These are phyloP conservation scores for Pichia deserticola DNA, from an alignment of 805 yeast genomes.

Conservation along the genomic window DNA sequence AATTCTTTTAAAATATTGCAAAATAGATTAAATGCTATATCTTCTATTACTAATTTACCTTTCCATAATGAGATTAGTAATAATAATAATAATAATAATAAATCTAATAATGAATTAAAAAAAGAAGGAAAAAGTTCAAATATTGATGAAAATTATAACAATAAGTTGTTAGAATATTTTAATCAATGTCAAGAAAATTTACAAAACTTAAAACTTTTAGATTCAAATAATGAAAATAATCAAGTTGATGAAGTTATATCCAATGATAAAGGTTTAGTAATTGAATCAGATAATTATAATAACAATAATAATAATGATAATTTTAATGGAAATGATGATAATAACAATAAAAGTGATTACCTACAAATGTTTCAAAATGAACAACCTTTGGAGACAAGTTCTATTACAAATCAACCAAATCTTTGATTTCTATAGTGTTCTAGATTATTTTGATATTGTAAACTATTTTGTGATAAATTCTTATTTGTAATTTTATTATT, in stretches of 20 bases:
- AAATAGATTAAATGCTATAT: slow-evolving; percentile 61
- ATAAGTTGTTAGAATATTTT: slow-evolving; percentile 37
- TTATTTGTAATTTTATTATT: slow-evolving; percentile 21
- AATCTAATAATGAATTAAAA: slow-evolving; percentile 1
- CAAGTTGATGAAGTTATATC: neutral
- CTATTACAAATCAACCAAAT: slow-evolving; percentile 10
- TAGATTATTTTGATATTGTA: slow-evolving; percentile 65
- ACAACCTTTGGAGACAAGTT: slow-evolving; percentile 14
- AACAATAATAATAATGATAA: neutral
- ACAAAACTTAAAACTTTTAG: slow-evolving; percentile 10
- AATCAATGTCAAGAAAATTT: slow-evolving; percentile 38
- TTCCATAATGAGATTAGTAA: slow-evolving; percentile 18
- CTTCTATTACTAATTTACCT: slow-evolving; percentile 29
- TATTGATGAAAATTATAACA: slow-evolving; percentile 7
- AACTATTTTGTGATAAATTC: slow-evolving; percentile 36
- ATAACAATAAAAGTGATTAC: slow-evolving; percentile 1
- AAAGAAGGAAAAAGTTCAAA: slow-evolving; percentile 10
- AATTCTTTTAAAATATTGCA: slow-evolving; percentile 78
- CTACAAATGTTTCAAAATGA: slow-evolving; percentile 11
- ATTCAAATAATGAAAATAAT: neutral
- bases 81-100: slow-evolving; percentile 18
- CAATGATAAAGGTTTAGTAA: neutral
- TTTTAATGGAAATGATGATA: neutral
- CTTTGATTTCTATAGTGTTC: slow-evolving; percentile 49
- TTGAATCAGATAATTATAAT: slow-evolving; percentile 1